Conservation (phyloP, 2,329 filamentous ascomycete species). For the Hyphodiscus sp. region DNA sequence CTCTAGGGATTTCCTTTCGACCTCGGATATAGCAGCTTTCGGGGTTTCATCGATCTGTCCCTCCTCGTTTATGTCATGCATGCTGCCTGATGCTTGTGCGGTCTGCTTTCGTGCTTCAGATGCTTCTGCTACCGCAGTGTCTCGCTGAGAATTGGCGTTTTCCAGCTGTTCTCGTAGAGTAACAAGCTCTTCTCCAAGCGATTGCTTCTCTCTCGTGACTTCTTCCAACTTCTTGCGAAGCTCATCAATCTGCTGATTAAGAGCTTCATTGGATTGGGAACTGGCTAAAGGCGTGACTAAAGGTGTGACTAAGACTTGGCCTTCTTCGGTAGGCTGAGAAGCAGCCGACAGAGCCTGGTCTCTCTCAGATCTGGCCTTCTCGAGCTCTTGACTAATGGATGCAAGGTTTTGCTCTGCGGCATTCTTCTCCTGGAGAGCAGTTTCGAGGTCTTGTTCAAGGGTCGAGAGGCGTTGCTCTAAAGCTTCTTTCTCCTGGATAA, state of each 20-base stretch:
- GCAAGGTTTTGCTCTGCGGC: constrained; percentile 31
- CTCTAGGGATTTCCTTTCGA: constrained; percentile 55
- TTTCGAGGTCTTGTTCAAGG: constrained; percentile 44
- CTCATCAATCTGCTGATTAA: constrained; percentile 44
- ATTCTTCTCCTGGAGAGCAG: constrained; percentile 33
- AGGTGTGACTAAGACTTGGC: constrained; percentile 33
- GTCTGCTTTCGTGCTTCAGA: constrained; percentile 37
- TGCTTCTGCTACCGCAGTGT: constrained; percentile 36
- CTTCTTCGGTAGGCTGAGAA: constrained; percentile 16
- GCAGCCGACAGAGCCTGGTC: constrained; percentile 35
- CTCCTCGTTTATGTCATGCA: constrained; percentile 50
- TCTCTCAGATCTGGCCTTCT: constrained; percentile 36
- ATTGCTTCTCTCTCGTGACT: constrained; percentile 60
- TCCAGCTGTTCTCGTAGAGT: constrained; percentile 53
- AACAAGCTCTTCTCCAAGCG: constrained; percentile 57
- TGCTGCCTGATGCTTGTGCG: constrained; percentile 21
- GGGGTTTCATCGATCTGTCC: constrained; percentile 42
- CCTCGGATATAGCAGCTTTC: constrained; percentile 40
- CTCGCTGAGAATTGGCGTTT: constrained; percentile 55
- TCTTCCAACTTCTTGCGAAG: constrained; percentile 57
- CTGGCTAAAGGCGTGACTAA: constrained; percentile 37
- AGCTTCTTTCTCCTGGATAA: constrained; percentile 37
- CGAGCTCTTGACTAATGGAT: constrained; percentile 34
- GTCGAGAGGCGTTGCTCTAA: constrained; percentile 27
- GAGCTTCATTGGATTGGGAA: constrained; percentile 44